Evolutionary conservation across 2,329 filamentous ascomycete genomes (phyloP), one percentile per base, ranked within the genome.

Genomic region (Trichoderma hamatum): DNA sequence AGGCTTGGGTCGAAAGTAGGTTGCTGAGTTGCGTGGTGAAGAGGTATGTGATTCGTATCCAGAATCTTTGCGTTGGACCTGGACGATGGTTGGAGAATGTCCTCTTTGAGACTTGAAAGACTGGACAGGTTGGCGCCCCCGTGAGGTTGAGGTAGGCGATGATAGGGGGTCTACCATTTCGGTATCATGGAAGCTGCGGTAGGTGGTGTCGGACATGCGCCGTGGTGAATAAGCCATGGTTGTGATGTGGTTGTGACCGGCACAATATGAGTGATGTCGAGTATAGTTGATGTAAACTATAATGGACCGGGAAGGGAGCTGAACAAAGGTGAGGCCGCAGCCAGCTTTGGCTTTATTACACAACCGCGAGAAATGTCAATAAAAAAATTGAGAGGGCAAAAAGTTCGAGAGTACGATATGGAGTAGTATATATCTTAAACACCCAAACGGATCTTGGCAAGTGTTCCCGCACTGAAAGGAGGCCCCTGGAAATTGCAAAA

Each of bases 41-140:
- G 75, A 72, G 10, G 78, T 76, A 56, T 82, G 80, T 3, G 86
- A 88, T 73, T 85, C 86, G 72, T 89, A 88, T 39, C 86, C 86
- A 0, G 86, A 88, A 74, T 89, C 86, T 70, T 87, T 85, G 16
- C 86, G 82, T 61, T 82, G 82, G 80, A 88, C 87, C 67, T 79
- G 80, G 59, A 75, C 73, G 0, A 80, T 75, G 14, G 76, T 74
- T 1, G 79, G 80, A 26, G 76, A 76, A n/a, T 74, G 43, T 70
- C 75, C 73, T 4, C 55, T 26, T 71, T 10, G 75, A 70, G 34
- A 72, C 70, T 46, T 73, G 70, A 54, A 73, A 69, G 72, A 14
- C 73, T 72, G 19, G 67, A 73, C 36, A 67, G 71, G 28, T 66
- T 73, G 60, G 72, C 71, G 66, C 72, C 75, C n/a, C 72, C 72